A percentile compares a stretch with the other conserved stretches of the same genome.
These are phyloP conservation scores for Pestalotiopsis fici DNA, from an alignment of 2,329 filamentous ascomycete genomes.

Conservation along the genomic window DNA sequence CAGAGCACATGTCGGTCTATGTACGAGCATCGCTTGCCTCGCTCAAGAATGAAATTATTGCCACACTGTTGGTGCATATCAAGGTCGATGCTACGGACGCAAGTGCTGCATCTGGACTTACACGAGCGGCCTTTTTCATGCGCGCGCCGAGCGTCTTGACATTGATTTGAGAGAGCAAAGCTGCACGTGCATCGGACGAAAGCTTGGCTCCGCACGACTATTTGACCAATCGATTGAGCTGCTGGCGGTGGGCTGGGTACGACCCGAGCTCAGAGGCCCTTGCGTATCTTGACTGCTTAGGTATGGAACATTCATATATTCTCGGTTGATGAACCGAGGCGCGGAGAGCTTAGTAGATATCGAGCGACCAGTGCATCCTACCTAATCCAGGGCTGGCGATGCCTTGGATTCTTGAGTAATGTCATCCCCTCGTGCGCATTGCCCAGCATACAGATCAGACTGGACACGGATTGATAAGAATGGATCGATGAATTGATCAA, in stretches of 20 bases:
- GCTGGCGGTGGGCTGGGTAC: background rate
- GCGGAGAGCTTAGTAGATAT: background rate
- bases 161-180: background rate
- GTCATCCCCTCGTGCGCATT: background rate
- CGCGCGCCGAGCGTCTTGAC: background rate
- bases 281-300: background rate
- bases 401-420: background rate
- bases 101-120: background rate
- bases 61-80: background rate
- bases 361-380: background rate
- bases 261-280: background rate
- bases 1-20: background rate
- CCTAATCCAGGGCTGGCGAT: no score
- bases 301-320: background rate
- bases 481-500: no score
- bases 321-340: background rate
- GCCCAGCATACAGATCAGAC: no score
- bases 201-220: background rate
- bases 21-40: background rate
- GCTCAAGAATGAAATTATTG: background rate
- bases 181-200: background rate
- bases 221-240: background rate
- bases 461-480: no score
- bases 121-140: background rate
- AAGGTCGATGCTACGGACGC: background rate